Percentiles rank a stretch among this genome's conserved stretches.
Conservation (phyloP, 495 filamentous ascomycete species). For the Tuber calosporum region DNA sequence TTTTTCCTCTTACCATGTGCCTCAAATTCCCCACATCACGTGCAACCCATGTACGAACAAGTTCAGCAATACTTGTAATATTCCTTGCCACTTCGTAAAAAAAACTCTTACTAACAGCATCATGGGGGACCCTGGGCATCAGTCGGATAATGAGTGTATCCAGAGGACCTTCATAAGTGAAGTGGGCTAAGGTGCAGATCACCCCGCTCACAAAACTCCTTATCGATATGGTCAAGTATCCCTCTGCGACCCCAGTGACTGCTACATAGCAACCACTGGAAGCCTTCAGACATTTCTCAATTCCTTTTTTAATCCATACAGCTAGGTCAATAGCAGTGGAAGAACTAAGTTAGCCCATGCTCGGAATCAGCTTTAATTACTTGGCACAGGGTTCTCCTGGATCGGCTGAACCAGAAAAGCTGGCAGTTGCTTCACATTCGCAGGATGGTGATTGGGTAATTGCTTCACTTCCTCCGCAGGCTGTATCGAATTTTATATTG, state of each 20-base stretch:
- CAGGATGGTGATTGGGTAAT: neutral
- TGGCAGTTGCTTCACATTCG: neutral
- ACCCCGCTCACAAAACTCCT: neutral
- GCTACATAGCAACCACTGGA: neutral
- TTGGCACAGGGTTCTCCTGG: neutral
- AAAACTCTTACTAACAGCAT: neutral
- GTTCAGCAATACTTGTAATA: neutral
- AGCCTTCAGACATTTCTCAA: neutral
- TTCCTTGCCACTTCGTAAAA: neutral
- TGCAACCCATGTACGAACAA: neutral
- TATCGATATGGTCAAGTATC: neutral
- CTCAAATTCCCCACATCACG: neutral
- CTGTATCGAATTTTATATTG: neutral
- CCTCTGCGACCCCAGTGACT: neutral
- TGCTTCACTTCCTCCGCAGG: neutral
- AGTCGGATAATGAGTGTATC: neutral
- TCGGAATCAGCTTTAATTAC: neutral
- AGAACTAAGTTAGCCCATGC: neutral
- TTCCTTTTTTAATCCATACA: neutral
- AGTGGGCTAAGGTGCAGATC: neutral
- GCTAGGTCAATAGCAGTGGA: neutral
- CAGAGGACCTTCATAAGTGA: neutral
- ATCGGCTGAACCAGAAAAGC: neutral
- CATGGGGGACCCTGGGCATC: neutral
- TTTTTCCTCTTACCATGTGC: neutral